These are phyloP conservation scores for Geotrichum siamense DNA, from an alignment of 1,139 yeast species.

Conservation along the genomic window DNA sequence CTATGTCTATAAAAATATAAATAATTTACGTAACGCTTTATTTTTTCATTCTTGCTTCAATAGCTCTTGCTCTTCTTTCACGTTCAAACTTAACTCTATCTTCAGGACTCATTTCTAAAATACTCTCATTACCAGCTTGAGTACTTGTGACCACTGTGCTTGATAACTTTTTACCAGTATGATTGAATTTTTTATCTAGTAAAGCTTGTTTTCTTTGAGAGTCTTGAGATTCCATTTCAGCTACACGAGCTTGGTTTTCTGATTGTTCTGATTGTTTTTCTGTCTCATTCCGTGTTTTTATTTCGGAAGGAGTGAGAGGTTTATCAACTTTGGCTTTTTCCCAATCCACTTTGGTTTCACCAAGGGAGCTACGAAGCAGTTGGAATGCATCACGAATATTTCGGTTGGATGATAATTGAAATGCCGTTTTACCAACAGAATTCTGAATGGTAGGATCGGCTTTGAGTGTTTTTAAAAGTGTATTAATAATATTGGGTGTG, in stretches of 20 bases:
- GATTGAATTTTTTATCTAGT: slow-evolving; percentile 10
- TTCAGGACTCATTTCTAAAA: slow-evolving; percentile 29
- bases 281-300: slow-evolving; percentile 40
- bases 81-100: slow-evolving; percentile 50
- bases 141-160: slow-evolving; percentile 25
- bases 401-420: slow-evolving; percentile 45
- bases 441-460: slow-evolving; percentile 62
- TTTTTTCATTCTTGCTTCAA: slow-evolving; percentile 89
- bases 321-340: slow-evolving; percentile 53
- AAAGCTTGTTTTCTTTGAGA: slow-evolving; percentile 16
- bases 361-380: slow-evolving; percentile 56
- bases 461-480: slow-evolving; percentile 55
- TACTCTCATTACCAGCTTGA: slow-evolving; percentile 22
- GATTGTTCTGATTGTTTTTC: slow-evolving; percentile 37
- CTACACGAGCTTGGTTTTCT: slow-evolving; percentile 38
- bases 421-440: slow-evolving; percentile 54
- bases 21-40: too few relatives aligned
- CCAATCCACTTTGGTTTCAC: slow-evolving; percentile 30
- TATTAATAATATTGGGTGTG: slow-evolving; percentile 57
- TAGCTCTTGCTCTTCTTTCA: slow-evolving; percentile 94
- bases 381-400: slow-evolving; percentile 54
- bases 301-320: slow-evolving; percentile 56
- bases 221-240: slow-evolving; percentile 30
- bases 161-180: slow-evolving; percentile 28
- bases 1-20: too few relatives aligned